Evolutionary conservation across 495 filamentous ascomycete species (phyloP), one percentile per base, ranked within the genome.

Genomic region (Daldinia loculata): DNA sequence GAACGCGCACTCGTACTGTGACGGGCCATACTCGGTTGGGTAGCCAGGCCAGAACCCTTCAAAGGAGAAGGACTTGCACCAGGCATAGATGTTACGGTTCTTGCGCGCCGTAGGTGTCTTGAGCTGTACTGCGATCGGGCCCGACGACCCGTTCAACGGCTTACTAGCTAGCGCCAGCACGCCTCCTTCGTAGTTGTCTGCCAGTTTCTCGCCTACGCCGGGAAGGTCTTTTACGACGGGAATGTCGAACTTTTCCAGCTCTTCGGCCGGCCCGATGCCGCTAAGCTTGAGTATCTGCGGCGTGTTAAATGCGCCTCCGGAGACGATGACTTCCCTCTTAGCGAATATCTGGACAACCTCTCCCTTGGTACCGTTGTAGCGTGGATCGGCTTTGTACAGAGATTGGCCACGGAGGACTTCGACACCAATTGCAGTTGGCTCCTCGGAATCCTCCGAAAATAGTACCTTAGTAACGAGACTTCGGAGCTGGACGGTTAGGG

Each of bases 141-240:
- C 81, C 2, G 67, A 50, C 2, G 70, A 39, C n/a, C 75, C 74
- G 24, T 79, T 71, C 32, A 80, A 65, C 3, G 80, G 77, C 15
- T 62, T 63, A 24, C 76, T 69, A 43, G 75, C 78, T 5, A 81
- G 32, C 0, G 71, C 75, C 0, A 83, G 75, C 22, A 83, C 45
- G 1, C 79, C 78, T 30, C 78, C 77, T 64, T 83, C 82, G 71
- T 83, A 84, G 73, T 90, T 88, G 63, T 90, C 88, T 61, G 84
- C 84, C 0, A 90, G 79, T 27, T 86, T 86, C 72, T 85, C 84
- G 9, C 88, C 87, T 0, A 89, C 88, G 1, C 87, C 88, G 1
- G 86, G 86, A 0, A 84, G 76, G 55, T 89, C 77, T 27, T 85
- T 80, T 29, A 82, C 70, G 26, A 85, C 77, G 19, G 79, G 66